These are phyloP conservation scores for Serendipita indica DNA, from an alignment of 768 basidiomycete species.

Conservation along the genomic window DNA sequence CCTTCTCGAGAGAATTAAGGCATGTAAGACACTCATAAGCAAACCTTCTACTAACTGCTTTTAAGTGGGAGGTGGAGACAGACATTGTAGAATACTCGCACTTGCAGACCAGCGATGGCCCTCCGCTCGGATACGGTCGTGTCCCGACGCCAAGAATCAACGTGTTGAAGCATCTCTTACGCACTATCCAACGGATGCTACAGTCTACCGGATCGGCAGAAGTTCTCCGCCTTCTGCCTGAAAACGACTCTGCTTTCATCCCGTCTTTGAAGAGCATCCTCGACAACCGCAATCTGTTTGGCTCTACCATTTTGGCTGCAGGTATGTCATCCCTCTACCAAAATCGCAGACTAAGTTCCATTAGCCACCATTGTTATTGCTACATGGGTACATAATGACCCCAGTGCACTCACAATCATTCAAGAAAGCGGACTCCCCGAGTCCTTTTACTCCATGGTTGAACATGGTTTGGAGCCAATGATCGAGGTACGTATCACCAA, in stretches of 20 bases:
- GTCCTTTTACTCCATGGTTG: constrained; percentile 73
- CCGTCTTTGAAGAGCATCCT: constrained; percentile 81
- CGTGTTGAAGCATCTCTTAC: constrained; percentile 77
- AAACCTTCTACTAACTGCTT: not conserved
- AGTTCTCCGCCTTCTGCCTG: constrained; percentile 65
- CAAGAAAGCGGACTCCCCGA: constrained; percentile 88
- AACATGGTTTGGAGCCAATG: constrained; percentile 68
- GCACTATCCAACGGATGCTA: constrained; percentile 96
- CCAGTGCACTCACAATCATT: constrained; percentile 80
- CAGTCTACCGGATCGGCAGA: constrained; percentile 88
- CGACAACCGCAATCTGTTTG: constrained; percentile 67
- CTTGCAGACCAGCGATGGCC: constrained; percentile 19
- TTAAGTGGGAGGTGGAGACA: constrained; percentile 50
- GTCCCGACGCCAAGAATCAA: constrained; percentile 24
- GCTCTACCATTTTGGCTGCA: constrained; percentile 69
- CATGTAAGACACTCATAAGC: not conserved
- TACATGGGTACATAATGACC: constrained; percentile 96
- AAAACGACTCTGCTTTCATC: constrained; percentile 73
- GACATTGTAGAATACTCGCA: constrained; percentile 43
- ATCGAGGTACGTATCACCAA: constrained; percentile 52
- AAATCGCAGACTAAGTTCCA: constrained; percentile 12
- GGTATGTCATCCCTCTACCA: constrained; percentile 35
- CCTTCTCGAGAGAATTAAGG: constrained; percentile 8
- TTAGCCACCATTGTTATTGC: constrained; percentile 88
- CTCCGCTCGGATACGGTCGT: constrained; percentile 1